Evolutionary conservation across 768 basidiomycete species (phyloP), one percentile per base, ranked within the genome.

Genomic region (Auricularia auricula-judae): DNA sequence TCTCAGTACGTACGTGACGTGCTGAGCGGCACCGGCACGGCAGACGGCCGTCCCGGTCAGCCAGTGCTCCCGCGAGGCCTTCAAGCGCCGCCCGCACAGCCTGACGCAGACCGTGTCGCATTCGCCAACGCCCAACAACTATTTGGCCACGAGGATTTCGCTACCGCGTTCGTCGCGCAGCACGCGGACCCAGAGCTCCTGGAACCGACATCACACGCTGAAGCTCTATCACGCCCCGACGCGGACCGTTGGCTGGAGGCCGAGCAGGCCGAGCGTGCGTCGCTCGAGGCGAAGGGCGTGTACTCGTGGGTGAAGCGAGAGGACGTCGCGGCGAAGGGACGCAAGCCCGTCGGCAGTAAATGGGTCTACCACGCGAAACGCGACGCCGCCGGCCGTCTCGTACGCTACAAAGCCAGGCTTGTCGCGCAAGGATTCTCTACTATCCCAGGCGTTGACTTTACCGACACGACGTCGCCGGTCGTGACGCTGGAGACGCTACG

Each of bases 381-480:
- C 4, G 23, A 35, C 29, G 56, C 56, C 1, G 29, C 29, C 1
- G 56, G 56, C 10, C 29, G 33, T 1, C 4, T 59, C 4, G 34
- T 18, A 8, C 23, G 56, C 33, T 33, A 33, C 56, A 59, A 59
- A 3, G 70, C 70, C 1, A 65, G 73, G 39, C 64, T 75, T 18
- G 70, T 72, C 33, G 73, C 76, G 0, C 69, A 71, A 33, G 76
- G 78, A 0, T 76, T 69, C 67, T 62, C 70, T 0, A 77, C 78
- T 61, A 65, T 73, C 2, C 63, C 61, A 1, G 71, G 74, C 14
- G 29, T 68, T 36, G 72, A 75, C 63, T 74, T 69, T 65, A 58
- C 56, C 47, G 56, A 72, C 16, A 73, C 72, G 0, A 72, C 70
- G 12, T 66, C 74, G 2, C 73, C 76, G 0, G 71, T 70, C 3